phyloP scores from a whole-genome alignment of 2,329 filamentous ascomycete species.

The Curvularia verruculosa region DNA sequence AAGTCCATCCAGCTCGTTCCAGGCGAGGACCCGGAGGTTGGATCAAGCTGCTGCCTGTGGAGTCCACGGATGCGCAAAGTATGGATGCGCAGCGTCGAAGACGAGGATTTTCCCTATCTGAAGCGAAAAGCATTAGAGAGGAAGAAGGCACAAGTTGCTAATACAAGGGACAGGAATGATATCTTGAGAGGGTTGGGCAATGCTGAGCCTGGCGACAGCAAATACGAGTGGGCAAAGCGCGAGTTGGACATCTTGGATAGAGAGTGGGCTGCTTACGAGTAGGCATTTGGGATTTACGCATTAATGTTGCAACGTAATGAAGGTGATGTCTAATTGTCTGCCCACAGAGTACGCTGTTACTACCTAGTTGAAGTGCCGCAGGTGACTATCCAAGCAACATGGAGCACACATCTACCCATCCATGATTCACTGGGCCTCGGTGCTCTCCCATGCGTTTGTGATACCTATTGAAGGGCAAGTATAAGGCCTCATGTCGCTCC shows the following conservation, averaged over 20 bases:
- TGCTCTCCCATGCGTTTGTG: not conserved
- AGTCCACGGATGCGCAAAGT: slow-evolving; percentile 77
- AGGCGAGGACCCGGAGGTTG: slow-evolving; percentile 50
- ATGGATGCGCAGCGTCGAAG: slow-evolving; percentile 70
- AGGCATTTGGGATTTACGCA: not conserved
- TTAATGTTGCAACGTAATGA: not conserved
- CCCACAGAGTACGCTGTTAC: not conserved
- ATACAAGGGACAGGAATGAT: slow-evolving; percentile 55
- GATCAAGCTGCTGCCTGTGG: slow-evolving; percentile 76
- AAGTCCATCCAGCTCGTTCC: slow-evolving; percentile 64
- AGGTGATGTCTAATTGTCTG: not conserved
- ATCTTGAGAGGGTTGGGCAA: slow-evolving; percentile 32
- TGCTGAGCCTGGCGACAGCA: slow-evolving; percentile 29
- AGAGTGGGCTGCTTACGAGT: slow-evolving; percentile 45
- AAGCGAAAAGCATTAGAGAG: slow-evolving; percentile 64
- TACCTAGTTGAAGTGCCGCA: not conserved
- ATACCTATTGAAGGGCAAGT: not conserved
- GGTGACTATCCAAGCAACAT: not conserved
- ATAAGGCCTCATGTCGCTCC: slow-evolving; percentile 3
- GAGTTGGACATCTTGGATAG: slow-evolving; percentile 33
- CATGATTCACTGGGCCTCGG: too few relatives aligned
- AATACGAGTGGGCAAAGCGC: slow-evolving; percentile 35
- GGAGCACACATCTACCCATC: not conserved
- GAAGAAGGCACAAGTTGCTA: slow-evolving; percentile 38
- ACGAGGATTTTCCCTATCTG: slow-evolving; percentile 71